These are phyloP conservation scores for Coprinellus micaceus DNA, from an alignment of 768 basidiomycete species.

Conservation along the genomic window DNA sequence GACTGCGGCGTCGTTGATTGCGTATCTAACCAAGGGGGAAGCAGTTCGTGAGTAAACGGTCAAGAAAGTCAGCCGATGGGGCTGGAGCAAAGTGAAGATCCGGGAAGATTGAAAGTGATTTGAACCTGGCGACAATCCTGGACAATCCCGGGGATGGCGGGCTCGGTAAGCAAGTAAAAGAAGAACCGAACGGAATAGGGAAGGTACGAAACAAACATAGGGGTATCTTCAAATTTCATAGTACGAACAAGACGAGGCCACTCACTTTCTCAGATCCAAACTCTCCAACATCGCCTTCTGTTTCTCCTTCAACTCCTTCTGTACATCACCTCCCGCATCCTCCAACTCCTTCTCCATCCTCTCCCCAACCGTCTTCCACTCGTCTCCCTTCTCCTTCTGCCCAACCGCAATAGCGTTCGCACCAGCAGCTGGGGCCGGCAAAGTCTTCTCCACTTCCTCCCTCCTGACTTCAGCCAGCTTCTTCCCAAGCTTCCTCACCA, in stretches of 20 bases:
- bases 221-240: too few relatives aligned
- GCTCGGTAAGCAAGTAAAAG: conserved; percentile 8
- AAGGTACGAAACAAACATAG: conserved; percentile 11
- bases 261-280: conserved; percentile 85
- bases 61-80: too few relatives aligned
- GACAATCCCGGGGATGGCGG: too few relatives aligned
- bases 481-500: conserved; percentile 80
- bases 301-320: conserved; percentile 70
- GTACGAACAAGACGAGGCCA: too few relatives aligned
- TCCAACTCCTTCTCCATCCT: conserved; percentile 32
- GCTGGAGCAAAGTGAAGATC: too few relatives aligned
- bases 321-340: conserved; percentile 44
- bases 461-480: conserved; percentile 76
- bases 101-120: too few relatives aligned
- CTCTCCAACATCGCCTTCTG: conserved; percentile 87
- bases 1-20: conserved; percentile 63
- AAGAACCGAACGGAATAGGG: conserved; percentile 13
- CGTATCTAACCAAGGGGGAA: conserved; percentile 63
- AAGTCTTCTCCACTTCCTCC: conserved; percentile 48
- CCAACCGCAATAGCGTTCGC: conserved; percentile 23
- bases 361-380: conserved; percentile 3
- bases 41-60: too few relatives aligned
- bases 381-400: background rate
- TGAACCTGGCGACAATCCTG: too few relatives aligned
- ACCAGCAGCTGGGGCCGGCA: conserved; percentile 12